Evolutionary conservation across 1,284 basidiomycete species (phyloP), one percentile per base, ranked within the genome.

Genomic region (Sanghuangporus baumii): DNA sequence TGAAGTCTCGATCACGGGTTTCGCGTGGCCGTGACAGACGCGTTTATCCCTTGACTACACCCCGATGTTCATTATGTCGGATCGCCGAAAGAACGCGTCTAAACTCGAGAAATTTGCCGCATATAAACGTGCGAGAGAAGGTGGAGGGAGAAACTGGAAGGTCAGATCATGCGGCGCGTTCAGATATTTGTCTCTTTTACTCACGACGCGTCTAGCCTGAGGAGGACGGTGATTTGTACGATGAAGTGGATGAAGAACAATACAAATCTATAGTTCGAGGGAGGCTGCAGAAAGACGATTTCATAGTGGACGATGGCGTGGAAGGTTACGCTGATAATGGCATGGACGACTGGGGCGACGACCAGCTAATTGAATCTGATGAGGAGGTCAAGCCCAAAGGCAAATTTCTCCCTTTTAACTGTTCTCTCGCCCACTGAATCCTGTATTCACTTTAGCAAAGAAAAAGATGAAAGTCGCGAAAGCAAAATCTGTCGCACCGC

Each of bases 301-400:
- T 99, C 67, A 93, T 97, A 31, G 88, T 92, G 54, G 96, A 99
- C 70, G 97, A 99, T 76, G 95, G 96, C 59, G 84, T 91, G 0
- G 85, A 82, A 20, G 97, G 94, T 11, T 99, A 99, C 72, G 88
- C 92, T 71, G 97, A 99, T 75, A 93, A 97, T 70, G 97, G 97
- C 4, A 88, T 93, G 83, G 96, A 98, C 67, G 95, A 96, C 70
- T 98, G 93, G 88, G 83, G 80, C 23, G 83, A 82, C 47, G 75
- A 77, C 31, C 78, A 79, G 52, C 79, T 79, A 41, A 76, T 82
- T 20, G 79, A 78, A 12, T 75, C 73, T 11, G 71, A 72, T 9
- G 66, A 65, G 14, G 68, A 69, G 20, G 72, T 78, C 50, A 78
- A 78, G 47, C 61, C 63, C 36, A 68, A 63, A 46, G 58, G 64